These are phyloP conservation scores for Neopestalotiopsis clavispora DNA, from an alignment of 2,329 filamentous ascomycete genomes.

Conservation along the genomic window DNA sequence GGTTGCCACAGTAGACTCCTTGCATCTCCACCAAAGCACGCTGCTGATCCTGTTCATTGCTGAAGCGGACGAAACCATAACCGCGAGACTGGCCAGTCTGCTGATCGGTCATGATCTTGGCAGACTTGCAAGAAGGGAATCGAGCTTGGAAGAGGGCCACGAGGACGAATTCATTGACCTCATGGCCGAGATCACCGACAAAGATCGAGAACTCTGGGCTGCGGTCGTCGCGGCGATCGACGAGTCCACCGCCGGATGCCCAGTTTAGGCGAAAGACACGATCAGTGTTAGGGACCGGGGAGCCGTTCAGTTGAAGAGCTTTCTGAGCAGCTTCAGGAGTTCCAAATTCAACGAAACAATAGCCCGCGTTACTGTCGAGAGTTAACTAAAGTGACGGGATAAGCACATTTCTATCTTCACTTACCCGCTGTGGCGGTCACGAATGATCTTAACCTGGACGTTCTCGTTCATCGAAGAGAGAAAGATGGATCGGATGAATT, in stretches of 20 bases:
- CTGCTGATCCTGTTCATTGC: constrained; percentile 94
- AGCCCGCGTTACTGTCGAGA: constrained; percentile 81
- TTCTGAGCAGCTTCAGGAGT: constrained; percentile 85
- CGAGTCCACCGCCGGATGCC: constrained; percentile 94
- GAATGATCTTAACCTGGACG: constrained; percentile 99
- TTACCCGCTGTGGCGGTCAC: constrained; percentile 97
- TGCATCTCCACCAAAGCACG: constrained; percentile 97
- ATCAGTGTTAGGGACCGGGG: constrained; percentile 88
- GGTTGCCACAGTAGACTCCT: constrained; percentile 97
- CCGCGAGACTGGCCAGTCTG: constrained; percentile 97
- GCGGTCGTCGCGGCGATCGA: constrained; percentile 94
- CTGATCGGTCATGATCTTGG: constrained; percentile 99
- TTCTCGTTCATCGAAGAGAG: constrained; percentile 86
- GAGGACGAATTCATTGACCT: constrained; percentile 98
- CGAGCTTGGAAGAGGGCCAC: constrained; percentile 96
- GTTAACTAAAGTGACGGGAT: constrained; percentile 23
- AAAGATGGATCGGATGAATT: constrained; percentile 95
- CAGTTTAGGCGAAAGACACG: constrained; percentile 99
- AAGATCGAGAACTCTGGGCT: constrained; percentile 97
- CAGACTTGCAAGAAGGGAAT: constrained; percentile 97
- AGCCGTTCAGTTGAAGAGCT: constrained; percentile 88
- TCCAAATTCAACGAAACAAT: constrained; percentile 96
- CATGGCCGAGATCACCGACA: constrained; percentile 94
- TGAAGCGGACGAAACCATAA: constrained; percentile 97
- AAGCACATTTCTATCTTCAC: constrained; percentile 23